Base-by-base conservation (phyloP, 2,329 filamentous ascomycete species). In the Aspergillus niger region DNA sequence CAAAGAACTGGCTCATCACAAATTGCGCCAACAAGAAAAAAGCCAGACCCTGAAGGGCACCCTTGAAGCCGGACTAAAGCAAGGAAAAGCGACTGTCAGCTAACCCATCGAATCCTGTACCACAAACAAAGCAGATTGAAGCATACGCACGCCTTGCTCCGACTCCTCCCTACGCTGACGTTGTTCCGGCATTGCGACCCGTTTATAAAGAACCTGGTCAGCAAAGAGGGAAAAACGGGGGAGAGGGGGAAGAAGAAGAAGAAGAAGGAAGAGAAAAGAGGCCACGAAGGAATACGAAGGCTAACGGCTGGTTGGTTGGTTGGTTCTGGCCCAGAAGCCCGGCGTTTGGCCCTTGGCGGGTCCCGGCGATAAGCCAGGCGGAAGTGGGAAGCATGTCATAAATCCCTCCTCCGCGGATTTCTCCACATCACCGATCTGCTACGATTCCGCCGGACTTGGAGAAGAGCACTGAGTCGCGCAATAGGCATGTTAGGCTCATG, bases 21-120 rank as follows among this genome's bases (percentile, higher is more conserved):
- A 83, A 85, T 68, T 89, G 86, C 51, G 83, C 79, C 58, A 85
- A 76, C 65, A 87, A 71, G 74, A 88, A 88, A 65, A 89, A 82
- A 69, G 78, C 83, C 49, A 88, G 71, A 63, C 82, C 84, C 73
- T 88, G 85, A 60, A 83, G 69, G 58, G 80, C 72, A 28, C 80
- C 70, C 65, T 76, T 76, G 60, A 80, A 68, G 65, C 72, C 70
- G 62, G 74, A 77, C 79, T 81, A 67, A 52, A 65, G 24, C n/a
- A 43, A 52, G 20, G 15, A 49, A 58, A 43, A 38, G 28, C 13
- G 52, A 57, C 57, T 41, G 69, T 73, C 61, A 74, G 68, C 60
- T 51, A 63, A 59, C 56, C 20, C 20, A 58, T 39, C 41, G 15
- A 44, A 48, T 30, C n/a, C 53, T 47, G 22, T 54, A 36, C 32